Evolutionary conservation across 805 yeast genomes (phyloP), one percentile per base, ranked within the genome.

Genomic region (Komagataella mondaviorum): DNA sequence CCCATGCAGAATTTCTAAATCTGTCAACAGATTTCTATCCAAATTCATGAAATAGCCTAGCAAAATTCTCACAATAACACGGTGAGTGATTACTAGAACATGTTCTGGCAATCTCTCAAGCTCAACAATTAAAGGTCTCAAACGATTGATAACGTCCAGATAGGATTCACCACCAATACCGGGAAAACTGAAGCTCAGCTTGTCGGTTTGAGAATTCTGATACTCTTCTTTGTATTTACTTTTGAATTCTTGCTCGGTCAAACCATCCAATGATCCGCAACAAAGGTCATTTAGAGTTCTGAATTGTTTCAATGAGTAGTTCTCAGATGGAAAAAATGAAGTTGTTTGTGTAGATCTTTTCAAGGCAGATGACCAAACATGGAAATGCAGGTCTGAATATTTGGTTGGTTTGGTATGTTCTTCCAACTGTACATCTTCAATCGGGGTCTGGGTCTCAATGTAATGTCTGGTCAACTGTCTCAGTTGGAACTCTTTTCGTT

Each of bases 161-260:
- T 66, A 66, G 1, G 71, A 67, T 51, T 67, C 71, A n/a, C 71
- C 71, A 6, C 69, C 68, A 17, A 62, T 49, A 12, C 71, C 71
- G 2, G 70, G 70, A 45, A 61, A 67, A 55, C 71, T 58, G 52
- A 61, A 67, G 14, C 61, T 54, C 18, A 68, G 52, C 50, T 58
- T 65, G 50, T 67, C 64, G 18, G 53, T 55, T 54, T 65, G 54
- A 44, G 63, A 63, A 47, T 59, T 61, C 46, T 57, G 48, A 51
- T 61, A 67, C 45, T 66, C 68, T 10, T 56, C 54, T 7, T 60
- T 56, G 49, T 62, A 59, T 17, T 57, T 49, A 8, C 45, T 45
- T 44, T 62, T 58, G 51, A 67, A 67, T 16, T 64, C 64, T 6
- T 56, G 57, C 46, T 65, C 67, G 7, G 56, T 55, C 3, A 65